A percentile compares a stretch with the other conserved stretches of the same genome.
phyloP scores from a whole-genome alignment of 345 rosid genomes.

The Gossypium anomalum region DNA sequence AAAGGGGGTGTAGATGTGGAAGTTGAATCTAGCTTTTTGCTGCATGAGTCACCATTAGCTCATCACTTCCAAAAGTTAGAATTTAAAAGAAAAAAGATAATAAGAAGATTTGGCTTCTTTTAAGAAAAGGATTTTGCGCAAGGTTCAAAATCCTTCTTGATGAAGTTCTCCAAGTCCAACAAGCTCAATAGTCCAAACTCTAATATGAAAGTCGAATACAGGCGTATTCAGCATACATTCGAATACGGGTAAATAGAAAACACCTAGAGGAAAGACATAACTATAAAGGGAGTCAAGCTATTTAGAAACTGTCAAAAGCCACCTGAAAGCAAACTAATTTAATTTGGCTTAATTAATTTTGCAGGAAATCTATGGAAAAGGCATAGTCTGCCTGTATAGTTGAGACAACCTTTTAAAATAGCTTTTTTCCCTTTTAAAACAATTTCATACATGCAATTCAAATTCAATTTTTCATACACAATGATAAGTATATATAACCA shows the following conservation, averaged over 20 bases:
- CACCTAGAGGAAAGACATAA: no score
- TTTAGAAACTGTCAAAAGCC: no score
- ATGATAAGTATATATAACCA: no score
- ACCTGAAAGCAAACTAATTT: neutral
- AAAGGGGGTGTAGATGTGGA: neutral
- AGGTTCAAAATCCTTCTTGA: conserved; percentile 7
- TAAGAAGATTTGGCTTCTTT: conserved; percentile 15
- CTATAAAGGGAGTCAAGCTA: no score
- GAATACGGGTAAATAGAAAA: no score
- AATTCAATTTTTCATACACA: no score
- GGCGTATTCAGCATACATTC: no score
- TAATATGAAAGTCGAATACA: no score
- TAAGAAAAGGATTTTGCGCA: neutral
- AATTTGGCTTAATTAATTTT: neutral
- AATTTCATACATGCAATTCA: no score
- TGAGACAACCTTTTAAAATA: conserved; percentile 14
- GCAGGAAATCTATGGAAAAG: neutral
- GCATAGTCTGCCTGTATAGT: neutral
- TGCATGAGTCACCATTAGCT: conserved; percentile 32
- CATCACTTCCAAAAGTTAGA: conserved; percentile 16
- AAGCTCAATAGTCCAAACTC: no score
- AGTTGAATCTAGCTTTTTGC: conserved; percentile 25
- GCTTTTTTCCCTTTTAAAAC: neutral
- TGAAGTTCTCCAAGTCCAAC: conserved; percentile 1
- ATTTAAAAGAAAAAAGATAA: neutral